Base-by-base conservation (phyloP, 192 early-diverging fungal genomes). In the Linnemannia hyalina region DNA sequence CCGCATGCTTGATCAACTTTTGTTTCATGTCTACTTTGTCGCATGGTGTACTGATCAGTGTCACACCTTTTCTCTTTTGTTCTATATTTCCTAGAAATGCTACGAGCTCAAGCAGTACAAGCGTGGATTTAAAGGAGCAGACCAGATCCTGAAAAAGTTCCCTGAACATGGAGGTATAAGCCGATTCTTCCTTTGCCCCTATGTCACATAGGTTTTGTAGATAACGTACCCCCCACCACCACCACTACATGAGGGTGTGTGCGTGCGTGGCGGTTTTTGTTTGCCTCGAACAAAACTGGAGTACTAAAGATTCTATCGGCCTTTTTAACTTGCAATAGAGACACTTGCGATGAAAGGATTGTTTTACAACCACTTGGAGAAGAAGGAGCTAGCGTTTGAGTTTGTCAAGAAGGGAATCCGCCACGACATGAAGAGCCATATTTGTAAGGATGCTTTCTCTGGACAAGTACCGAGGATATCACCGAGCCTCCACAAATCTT, bases 31-130 rank as follows among this genome's bases (percentile, higher is more conserved):
- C 32, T n/a, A 60, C 57, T 13, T 32, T 65, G 60, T 32, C 26
- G 26, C 60, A 65, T 65, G 60, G 26, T 65, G 29, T 65, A 29
- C 29, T 65, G 60, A 65, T 65, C 60, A 35, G 60, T 29, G 11
- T 65, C 2, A 26, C 60, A 4, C 1, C 18, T 49, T 70, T 36
- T 36, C 68, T 36, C 60, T n/a, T 52, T 47, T 32, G n/a, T 26
- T 77, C 40, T 55, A 41, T n/a, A 55, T 13, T 29, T 26, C 11
- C 22, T 36, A 77, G 96, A 97, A 97, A 95, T 91, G 95, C 78
- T 98, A 97, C 88, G 97, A 99, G 88, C 89, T 92, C 77, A 96
- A 96, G 82, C 97, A 98, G 86, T 98, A 98, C 92, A 98, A 98
- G 88, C 96, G 95, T 78, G 98, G 97, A 20, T 88, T 99, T 26